phyloP scores from a whole-genome alignment of 805 yeast species.

The Zygosaccharomyces pseudorouxii region DNA sequence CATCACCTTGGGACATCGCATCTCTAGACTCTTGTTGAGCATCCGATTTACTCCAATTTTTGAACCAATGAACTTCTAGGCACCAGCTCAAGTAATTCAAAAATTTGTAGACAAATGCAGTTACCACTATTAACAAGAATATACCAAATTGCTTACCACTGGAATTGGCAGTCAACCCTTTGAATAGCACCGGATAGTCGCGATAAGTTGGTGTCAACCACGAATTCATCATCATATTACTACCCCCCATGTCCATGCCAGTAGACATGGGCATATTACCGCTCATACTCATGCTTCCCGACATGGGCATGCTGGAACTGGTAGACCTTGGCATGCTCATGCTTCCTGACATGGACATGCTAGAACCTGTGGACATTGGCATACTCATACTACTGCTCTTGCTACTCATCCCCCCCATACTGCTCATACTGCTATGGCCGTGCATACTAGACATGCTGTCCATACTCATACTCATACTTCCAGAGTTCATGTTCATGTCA shows the following conservation, averaged over 20 bases:
- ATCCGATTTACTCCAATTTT: slow-evolving; percentile 34
- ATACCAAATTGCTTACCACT: slow-evolving; percentile 71
- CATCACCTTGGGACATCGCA: slow-evolving; percentile 1
- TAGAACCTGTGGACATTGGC: slow-evolving; percentile 6
- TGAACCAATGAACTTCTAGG: slow-evolving; percentile 63
- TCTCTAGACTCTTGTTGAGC: slow-evolving; percentile 7
- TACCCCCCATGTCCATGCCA: slow-evolving; percentile 17
- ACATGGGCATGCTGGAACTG: slow-evolving; percentile 1
- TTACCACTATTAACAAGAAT: slow-evolving; percentile 54
- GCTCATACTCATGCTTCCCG: slow-evolving; percentile 1
- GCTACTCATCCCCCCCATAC: background rate
- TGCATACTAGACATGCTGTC: slow-evolving; percentile 1
- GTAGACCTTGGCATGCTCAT: slow-evolving; percentile 11
- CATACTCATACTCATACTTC: slow-evolving; percentile 12
- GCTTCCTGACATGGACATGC: slow-evolving; percentile 9
- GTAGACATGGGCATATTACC: slow-evolving; percentile 8
- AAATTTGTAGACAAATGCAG: slow-evolving; percentile 57
- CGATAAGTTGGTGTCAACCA: slow-evolving; percentile 48
- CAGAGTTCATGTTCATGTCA: slow-evolving; percentile 9
- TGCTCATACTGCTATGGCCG: slow-evolving; percentile 14
- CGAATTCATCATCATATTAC: slow-evolving; percentile 49
- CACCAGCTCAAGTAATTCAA: slow-evolving; percentile 55
- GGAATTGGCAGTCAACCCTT: slow-evolving; percentile 46
- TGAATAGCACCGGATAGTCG: slow-evolving; percentile 61
- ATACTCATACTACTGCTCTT: slow-evolving; percentile 10